Evolutionary conservation across 805 yeast genomes (phyloP), one percentile per base, ranked within the genome.

Genomic region (Barnettozyma siamensis): DNA sequence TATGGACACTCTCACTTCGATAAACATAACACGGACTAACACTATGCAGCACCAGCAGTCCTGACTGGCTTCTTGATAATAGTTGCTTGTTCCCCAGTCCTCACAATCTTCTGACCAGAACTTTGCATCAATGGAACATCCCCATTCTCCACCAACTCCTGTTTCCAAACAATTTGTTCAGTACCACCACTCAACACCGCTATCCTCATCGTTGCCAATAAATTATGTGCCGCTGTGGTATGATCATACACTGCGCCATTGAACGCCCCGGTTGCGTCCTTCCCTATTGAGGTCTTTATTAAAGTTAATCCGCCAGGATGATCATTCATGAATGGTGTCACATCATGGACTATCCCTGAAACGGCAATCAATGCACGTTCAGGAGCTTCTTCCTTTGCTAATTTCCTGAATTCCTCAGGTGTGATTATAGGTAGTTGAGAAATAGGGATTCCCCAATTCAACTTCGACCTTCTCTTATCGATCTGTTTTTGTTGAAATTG

Each of bases 371-470:
- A 73, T 24, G 83, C 80, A 35, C 79, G 60, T 57, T 68, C 60
- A 64, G 76, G 63, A 62, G 76, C 59, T 47, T 70, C 70, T 37
- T 61, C 70, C 21, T 49, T 50, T 3, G 66, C 64, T 43, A 56
- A 41, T 33, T 47, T 48, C 48, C 59, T 62, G 61, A 76, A 77
- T 47, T 75, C 79, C 37, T 72, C 76, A 35, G 71, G 71, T 42
- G 77, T 74, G 48, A 77, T 59, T 32, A 80, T 73, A 0, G 98
- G 97, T 13, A 89, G 69, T 59, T 80, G 82, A 49, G 88, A 91
- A 40, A 91, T 82, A 4, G 96, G 95, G 2, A 89, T 84, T 17
- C 97, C 97, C 97, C 97, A 89, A 65, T 86, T 84, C 45, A 89
- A 71, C 48, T 80, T 78, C 11, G 87, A 70, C 49, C 93, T 72